phyloP scores from a whole-genome alignment of 495 filamentous ascomycete genomes.

The Cairneyella variabilis region DNA sequence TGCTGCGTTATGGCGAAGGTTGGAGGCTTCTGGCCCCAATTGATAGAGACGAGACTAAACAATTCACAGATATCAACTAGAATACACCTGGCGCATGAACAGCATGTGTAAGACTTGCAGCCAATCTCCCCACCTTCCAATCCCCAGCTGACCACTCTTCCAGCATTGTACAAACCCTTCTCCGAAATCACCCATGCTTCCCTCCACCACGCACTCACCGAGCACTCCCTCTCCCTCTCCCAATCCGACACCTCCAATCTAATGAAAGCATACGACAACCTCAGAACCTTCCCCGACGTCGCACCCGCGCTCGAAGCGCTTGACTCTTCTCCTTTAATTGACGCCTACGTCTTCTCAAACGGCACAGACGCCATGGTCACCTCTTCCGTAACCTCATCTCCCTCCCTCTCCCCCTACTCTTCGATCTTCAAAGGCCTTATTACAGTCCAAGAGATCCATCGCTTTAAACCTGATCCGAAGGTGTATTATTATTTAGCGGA shows the following conservation, averaged over 20 bases:
- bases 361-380: slow-evolving; percentile 63
- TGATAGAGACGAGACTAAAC: slow-evolving; percentile 18
- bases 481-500: slow-evolving; percentile 58
- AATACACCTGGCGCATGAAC: slow-evolving; percentile 80
- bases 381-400: slow-evolving; percentile 52
- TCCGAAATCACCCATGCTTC: slow-evolving; percentile 58
- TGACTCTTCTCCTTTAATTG: slow-evolving; percentile 34
- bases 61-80: slow-evolving; percentile 65
- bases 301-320: slow-evolving; percentile 44
- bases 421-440: slow-evolving; percentile 52
- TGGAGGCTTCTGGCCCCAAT: neutral
- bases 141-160: slow-evolving; percentile 11
- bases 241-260: slow-evolving; percentile 40
- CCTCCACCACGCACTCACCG: slow-evolving; percentile 59
- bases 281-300: slow-evolving; percentile 70
- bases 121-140: neutral
- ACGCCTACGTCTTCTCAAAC: slow-evolving; percentile 71
- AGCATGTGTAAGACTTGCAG: slow-evolving; percentile 59
- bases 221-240: slow-evolving; percentile 44
- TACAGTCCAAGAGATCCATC: slow-evolving; percentile 54
- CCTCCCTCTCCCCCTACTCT: slow-evolving; percentile 44
- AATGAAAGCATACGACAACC: slow-evolving; percentile 63
- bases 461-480: slow-evolving; percentile 67
- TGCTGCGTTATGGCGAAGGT: slow-evolving; percentile 47
- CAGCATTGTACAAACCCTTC: slow-evolving; percentile 63